A percentile compares a stretch with the other conserved stretches of the same genome.
phyloP scores from a whole-genome alignment of 257 asterid species.

The Oldenlandia corymbosa region DNA sequence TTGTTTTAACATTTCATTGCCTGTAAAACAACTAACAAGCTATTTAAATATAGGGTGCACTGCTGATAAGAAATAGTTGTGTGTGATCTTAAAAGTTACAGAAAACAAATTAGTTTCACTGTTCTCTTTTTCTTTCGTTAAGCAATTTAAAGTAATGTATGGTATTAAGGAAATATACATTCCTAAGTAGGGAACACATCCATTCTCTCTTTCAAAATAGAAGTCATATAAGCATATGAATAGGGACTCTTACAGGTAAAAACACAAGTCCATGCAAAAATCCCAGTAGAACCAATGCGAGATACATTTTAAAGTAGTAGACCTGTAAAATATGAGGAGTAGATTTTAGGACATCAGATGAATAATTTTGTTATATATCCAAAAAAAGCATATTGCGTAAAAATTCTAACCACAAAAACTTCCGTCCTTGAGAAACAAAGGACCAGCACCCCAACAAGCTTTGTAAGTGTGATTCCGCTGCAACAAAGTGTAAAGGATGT shows the following conservation, averaged over 20 bases:
- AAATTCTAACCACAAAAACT: constrained; percentile 75
- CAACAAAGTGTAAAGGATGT: constrained; percentile 9
- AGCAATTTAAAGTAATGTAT: too few species aligned
- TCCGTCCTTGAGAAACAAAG: constrained; percentile 84
- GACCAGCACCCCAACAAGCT: constrained; percentile 96
- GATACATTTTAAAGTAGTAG: constrained; percentile 92
- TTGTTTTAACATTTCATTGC: too few species aligned
- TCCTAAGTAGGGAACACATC: too few species aligned
- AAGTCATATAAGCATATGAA: background rate
- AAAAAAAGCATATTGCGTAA: background rate
- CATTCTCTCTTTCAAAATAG: too few species aligned
- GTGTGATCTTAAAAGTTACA: too few species aligned
- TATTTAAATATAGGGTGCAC: too few species aligned
- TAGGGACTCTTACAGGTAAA: constrained; percentile 64
- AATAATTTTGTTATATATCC: background rate
- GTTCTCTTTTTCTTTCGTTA: background rate
- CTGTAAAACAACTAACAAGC: too few species aligned
- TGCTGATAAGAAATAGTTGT: too few species aligned
- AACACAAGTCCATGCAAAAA: constrained; percentile 84
- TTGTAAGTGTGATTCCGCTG: constrained; percentile 98
- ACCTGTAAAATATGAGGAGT: constrained; percentile 46
- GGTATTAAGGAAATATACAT: too few species aligned
- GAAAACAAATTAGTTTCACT: too few species aligned
- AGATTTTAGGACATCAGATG: constrained; percentile 4
- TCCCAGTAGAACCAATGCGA: constrained; percentile 85